These are phyloP conservation scores for Celoporthe dispersa DNA, from an alignment of 2,329 filamentous ascomycete genomes.

Conservation along the genomic window DNA sequence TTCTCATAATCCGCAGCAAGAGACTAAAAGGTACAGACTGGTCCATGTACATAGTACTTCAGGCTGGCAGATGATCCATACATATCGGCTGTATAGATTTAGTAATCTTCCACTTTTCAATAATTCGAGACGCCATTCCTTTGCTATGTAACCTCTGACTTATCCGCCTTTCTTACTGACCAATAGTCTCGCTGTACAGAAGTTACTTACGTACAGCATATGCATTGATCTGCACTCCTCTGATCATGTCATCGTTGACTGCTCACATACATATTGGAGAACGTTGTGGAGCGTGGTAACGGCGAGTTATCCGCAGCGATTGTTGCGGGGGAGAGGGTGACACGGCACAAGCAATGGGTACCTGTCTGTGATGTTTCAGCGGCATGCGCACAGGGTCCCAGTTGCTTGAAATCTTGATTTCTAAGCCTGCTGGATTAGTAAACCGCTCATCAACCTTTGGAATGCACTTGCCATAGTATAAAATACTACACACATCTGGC, in stretches of 20 bases:
- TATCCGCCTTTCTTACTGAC: not conserved
- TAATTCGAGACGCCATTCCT: too few relatives aligned
- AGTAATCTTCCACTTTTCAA: too few relatives aligned
- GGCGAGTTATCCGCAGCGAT: too few relatives aligned
- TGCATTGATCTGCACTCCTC: not conserved
- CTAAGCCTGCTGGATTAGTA: slow-evolving; percentile 21
- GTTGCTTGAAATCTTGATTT: slow-evolving; percentile 23
- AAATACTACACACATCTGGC: not conserved
- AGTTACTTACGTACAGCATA: not conserved
- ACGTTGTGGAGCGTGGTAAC: not conserved
- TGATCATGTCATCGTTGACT: not conserved
- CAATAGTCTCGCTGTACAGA: not conserved
- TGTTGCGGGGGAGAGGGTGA: not conserved
- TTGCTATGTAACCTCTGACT: not conserved
- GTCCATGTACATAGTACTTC: too few relatives aligned
- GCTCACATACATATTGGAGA: not conserved
- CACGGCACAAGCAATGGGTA: not conserved
- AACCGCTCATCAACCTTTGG: not conserved
- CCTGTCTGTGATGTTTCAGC: not conserved
- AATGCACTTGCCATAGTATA: not conserved
- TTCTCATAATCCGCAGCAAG: not conserved
- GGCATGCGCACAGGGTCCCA: not conserved
- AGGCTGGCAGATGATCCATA: too few relatives aligned
- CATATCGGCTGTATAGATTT: too few relatives aligned
- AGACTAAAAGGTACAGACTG: not conserved